phyloP scores from a whole-genome alignment of 371 early-diverging fungal genomes.

The Apophysomyces sp. region DNA sequence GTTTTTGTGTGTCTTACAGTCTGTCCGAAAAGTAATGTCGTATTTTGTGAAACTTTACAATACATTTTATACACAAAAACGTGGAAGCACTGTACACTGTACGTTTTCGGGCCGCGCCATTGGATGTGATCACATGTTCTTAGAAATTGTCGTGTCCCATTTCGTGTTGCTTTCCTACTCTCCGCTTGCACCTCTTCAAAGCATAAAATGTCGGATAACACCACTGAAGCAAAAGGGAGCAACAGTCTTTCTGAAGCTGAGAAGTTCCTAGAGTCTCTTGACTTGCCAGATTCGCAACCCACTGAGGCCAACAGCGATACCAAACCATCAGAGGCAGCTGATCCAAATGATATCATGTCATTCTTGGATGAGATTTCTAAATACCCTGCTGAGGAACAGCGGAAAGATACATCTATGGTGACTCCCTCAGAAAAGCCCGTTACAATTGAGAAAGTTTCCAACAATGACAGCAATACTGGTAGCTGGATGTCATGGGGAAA shows the following conservation, averaged over 20 bases:
- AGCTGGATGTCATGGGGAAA: slow-evolving; percentile 53
- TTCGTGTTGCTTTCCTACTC: neutral
- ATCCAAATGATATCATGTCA: slow-evolving; percentile 52
- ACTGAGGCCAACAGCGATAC: neutral
- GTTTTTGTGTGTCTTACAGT: too few species aligned
- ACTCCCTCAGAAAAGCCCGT: neutral
- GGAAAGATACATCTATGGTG: neutral
- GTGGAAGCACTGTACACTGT: too few species aligned
- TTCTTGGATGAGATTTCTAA: slow-evolving; percentile 53
- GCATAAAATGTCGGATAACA: neutral
- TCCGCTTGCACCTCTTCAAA: neutral
- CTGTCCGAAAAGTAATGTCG: too few species aligned
- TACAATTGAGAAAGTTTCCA: neutral
- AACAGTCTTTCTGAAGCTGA: slow-evolving; percentile 49
- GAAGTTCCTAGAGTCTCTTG: slow-evolving; percentile 48
- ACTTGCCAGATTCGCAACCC: slow-evolving; percentile 31
- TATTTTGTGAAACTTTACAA: too few species aligned
- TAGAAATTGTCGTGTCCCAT: too few species aligned
- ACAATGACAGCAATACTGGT: neutral
- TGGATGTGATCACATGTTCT: too few species aligned
- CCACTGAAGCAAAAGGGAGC: neutral
- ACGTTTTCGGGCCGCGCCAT: too few species aligned
- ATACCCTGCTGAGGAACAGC: slow-evolving; percentile 22
- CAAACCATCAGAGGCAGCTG: slow-evolving; percentile 12
- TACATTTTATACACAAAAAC: too few species aligned